These are phyloP conservation scores for Komagataella ulmi DNA, from an alignment of 805 yeast genomes.

Conservation along the genomic window DNA sequence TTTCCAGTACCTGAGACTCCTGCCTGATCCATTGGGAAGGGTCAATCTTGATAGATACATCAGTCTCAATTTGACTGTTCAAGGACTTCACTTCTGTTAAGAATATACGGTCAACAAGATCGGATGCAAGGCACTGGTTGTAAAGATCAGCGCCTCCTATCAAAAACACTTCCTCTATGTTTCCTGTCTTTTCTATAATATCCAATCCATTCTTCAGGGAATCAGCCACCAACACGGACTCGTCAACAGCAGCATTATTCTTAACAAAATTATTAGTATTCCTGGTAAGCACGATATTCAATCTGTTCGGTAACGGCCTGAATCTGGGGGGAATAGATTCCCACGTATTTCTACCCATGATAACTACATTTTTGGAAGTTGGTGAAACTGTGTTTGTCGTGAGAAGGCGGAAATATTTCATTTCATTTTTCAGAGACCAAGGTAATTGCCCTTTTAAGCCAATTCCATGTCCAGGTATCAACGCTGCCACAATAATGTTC, in stretches of 20 bases:
- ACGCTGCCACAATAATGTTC: conserved; percentile 73
- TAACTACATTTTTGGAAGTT: conserved; percentile 52
- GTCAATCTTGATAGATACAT: conserved; percentile 47
- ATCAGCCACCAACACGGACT: conserved; percentile 14
- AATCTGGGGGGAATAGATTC: conserved; percentile 79
- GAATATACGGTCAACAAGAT: conserved; percentile 37
- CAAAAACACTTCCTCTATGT: conserved; percentile 52
- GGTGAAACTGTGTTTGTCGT: conserved; percentile 33
- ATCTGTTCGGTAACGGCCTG: conserved; percentile 66
- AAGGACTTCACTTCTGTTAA: conserved; percentile 52
- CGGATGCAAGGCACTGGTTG: conserved; percentile 28
- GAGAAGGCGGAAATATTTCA: conserved; percentile 70
- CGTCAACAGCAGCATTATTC: conserved; percentile 5
- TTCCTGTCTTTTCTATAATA: conserved; percentile 20
- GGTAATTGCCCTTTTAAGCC: conserved; percentile 77
- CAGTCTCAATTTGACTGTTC: conserved; percentile 27
- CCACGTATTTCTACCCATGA: conserved; percentile 97
- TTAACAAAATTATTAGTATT: conserved; percentile 10
- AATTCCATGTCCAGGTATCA: conserved; percentile 71
- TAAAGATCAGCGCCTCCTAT: conserved; percentile 94
- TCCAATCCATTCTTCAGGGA: conserved; percentile 23
- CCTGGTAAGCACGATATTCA: conserved; percentile 67
- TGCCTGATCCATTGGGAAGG: conserved; percentile 22
- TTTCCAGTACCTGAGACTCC: conserved; percentile 20
- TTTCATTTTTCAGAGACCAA: conserved; percentile 77